These are phyloP conservation scores for Dothistroma septosporum DNA, from an alignment of 2,329 filamentous ascomycete species.

Conservation along the genomic window DNA sequence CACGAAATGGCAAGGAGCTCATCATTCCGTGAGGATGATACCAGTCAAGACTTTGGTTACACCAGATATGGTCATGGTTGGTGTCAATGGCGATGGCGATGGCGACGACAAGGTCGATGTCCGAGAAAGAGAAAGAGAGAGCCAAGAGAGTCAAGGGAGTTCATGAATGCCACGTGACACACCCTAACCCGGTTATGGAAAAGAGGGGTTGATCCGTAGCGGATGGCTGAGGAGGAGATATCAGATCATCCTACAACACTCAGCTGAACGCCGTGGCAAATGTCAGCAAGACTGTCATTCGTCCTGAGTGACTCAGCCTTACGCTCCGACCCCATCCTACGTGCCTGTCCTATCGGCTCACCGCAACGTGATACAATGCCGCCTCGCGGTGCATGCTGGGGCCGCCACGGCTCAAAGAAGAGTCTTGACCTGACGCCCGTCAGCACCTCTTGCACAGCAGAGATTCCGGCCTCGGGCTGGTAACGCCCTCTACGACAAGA, in stretches of 20 bases:
- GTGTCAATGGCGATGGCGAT: too few relatives aligned
- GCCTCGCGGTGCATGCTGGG: not conserved
- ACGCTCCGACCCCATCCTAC: not conserved
- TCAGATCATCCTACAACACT: not conserved
- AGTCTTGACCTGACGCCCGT: not conserved
- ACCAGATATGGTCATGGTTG: too few relatives aligned
- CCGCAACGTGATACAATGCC: not conserved
- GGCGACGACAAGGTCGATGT: too few relatives aligned
- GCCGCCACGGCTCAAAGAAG: not conserved
- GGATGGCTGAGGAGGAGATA: not conserved
- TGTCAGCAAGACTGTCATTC: not conserved
- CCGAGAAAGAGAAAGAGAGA: too few relatives aligned
- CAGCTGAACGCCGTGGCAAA: not conserved
- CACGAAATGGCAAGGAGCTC: slow-evolving; percentile 24
- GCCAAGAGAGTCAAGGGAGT: too few relatives aligned
- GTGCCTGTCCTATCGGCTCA: not conserved
- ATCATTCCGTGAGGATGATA: slow-evolving; percentile 24
- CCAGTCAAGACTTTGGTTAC: too few relatives aligned
- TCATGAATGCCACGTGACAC: too few relatives aligned
- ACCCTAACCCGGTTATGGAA: not conserved
- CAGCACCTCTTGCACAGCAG: not conserved
- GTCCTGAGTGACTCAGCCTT: not conserved
- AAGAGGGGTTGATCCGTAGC: not conserved
- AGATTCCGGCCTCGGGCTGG: not conserved
- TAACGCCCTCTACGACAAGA: not conserved